A percentile compares a stretch with the other conserved stretches of the same genome.
Conservation (phyloP, 2,329 filamentous ascomycete genomes). For the Chrysoporthe cubensis region DNA sequence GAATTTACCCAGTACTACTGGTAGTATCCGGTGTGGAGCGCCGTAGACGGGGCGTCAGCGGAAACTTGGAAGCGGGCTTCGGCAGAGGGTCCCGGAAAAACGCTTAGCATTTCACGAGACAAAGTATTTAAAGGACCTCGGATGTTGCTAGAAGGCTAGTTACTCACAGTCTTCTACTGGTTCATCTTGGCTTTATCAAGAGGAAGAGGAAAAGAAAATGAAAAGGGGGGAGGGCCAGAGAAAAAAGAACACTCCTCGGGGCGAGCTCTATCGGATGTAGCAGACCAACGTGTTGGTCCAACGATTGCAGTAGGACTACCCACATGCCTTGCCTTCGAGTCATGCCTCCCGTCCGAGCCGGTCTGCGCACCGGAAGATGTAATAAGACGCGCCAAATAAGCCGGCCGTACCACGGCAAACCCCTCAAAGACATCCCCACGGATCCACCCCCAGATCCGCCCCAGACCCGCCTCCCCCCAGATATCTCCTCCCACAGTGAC, state of each 20-base stretch:
- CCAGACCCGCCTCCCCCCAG: neutral
- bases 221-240: too few relatives aligned
- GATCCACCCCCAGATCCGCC: neutral
- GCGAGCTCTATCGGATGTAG: neutral
- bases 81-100: neutral
- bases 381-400: neutral
- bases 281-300: neutral
- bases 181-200: neutral
- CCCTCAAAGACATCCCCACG: neutral
- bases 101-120: neutral
- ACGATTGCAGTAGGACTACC: neutral
- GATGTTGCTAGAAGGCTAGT: neutral
- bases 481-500: neutral
- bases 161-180: neutral
- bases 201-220: too few relatives aligned
- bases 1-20: neutral
- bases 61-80: slow-evolving; percentile 2
- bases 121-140: too few relatives aligned
- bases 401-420: slow-evolving; percentile 2
- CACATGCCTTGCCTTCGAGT: neutral
- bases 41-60: neutral
- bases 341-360: neutral
- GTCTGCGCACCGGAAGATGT: neutral
- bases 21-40: neutral
- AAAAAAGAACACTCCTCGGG: too few relatives aligned